Conservation (phyloP, 257 asterid genomes). For the Ajuga chamaepitys region DNA sequence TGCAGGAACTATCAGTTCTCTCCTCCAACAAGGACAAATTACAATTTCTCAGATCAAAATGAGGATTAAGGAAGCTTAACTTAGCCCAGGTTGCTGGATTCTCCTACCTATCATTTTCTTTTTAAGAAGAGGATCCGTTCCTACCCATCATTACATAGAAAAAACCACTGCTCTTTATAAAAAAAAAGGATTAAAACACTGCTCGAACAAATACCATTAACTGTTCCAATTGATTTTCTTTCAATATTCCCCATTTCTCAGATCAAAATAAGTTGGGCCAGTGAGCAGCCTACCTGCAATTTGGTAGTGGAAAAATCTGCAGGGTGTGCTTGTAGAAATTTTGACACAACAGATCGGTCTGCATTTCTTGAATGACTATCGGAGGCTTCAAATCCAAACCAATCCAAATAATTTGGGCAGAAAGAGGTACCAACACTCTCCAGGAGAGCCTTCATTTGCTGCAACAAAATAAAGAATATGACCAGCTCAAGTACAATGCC, state of each 20-base stretch:
- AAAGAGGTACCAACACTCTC: constrained; percentile 71
- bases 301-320: constrained; percentile 75
- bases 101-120: constrained; percentile 5
- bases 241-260: background rate
- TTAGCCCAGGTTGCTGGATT: background rate
- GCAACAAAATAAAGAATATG: constrained; percentile 20
- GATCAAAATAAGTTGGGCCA: constrained; percentile 13
- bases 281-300: constrained; percentile 51
- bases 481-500: background rate
- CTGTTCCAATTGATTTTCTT: background rate
- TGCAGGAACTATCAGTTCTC: background rate
- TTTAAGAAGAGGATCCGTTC: no score
- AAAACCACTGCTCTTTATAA: background rate
- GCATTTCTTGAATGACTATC: constrained; percentile 64
- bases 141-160: constrained; percentile 6
- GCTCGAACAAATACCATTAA: background rate
- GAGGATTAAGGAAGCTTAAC: constrained; percentile 1
- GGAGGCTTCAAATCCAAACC: constrained; percentile 66
- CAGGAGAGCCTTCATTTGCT: constrained; percentile 98
- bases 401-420: constrained; percentile 78
- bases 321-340: constrained; percentile 78
- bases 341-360: constrained; percentile 62
- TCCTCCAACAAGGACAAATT: constrained; percentile 9
- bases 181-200: background rate
- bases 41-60: background rate